Conservation (phyloP, 129 eudicot species). For the Lactuca saligna region DNA sequence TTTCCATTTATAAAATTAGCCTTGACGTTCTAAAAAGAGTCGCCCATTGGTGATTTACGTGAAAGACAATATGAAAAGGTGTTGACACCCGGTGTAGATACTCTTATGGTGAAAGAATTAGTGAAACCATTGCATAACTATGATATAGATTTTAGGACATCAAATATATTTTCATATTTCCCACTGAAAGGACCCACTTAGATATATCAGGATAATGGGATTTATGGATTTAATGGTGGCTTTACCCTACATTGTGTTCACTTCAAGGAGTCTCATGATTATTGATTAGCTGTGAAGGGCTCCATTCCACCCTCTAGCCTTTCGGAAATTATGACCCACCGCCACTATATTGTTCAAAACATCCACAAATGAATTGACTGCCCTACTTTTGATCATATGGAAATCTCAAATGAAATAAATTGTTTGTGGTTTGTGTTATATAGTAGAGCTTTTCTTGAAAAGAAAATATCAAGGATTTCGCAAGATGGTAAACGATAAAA, state of each 20-base stretch:
- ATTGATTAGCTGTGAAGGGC: slow-evolving; percentile 29
- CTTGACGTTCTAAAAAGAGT: too few species aligned
- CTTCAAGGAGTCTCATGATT: slow-evolving; percentile 14
- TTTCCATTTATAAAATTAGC: too few species aligned
- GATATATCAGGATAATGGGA: slow-evolving; percentile 17
- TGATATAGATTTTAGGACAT: slow-evolving; percentile 4
- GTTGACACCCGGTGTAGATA: background rate
- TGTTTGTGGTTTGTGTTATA: background rate
- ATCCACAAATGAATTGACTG: background rate
- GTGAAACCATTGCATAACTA: background rate
- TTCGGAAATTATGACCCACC: slow-evolving; percentile 18
- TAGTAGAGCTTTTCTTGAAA: background rate
- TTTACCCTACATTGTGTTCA: slow-evolving; percentile 21
- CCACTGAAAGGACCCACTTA: slow-evolving; percentile 14
- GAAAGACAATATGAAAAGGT: background rate
- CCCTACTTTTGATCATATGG: background rate
- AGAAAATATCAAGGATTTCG: background rate
- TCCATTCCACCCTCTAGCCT: slow-evolving; percentile 24
- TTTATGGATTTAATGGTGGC: slow-evolving; percentile 23
- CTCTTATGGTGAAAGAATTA: slow-evolving; percentile 1
- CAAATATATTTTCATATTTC: slow-evolving; percentile 13
- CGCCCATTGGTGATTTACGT: background rate
- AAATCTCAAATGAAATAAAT: background rate
- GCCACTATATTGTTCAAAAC: slow-evolving; percentile 10
- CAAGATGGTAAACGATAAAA: background rate